These are phyloP conservation scores for Apostasia shenzhenica DNA, from an alignment of 106 monocot species.

Conservation along the genomic window DNA sequence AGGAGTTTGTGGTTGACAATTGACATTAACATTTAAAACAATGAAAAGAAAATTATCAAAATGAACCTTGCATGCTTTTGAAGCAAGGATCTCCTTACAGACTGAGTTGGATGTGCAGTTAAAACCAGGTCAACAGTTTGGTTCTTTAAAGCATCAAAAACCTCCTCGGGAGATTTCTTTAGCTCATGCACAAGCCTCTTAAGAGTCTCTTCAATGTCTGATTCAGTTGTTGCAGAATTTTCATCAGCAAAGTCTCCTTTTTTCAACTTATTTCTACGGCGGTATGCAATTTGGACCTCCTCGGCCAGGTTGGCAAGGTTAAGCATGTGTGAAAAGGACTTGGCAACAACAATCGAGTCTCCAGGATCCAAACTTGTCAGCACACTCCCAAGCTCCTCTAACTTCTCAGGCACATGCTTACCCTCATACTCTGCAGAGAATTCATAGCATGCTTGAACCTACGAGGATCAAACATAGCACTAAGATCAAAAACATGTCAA, in stretches of 20 bases:
- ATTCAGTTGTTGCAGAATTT: constrained; percentile 34
- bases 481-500: constrained; percentile 1
- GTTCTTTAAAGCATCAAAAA: constrained; percentile 60
- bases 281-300: constrained; percentile 74
- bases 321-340: constrained; percentile 86
- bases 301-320: constrained; percentile 78
- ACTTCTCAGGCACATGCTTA: constrained; percentile 36
- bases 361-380: constrained; percentile 64
- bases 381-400: constrained; percentile 60
- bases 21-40: too few species aligned
- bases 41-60: neutral
- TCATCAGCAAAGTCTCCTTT: constrained; percentile 53
- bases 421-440: constrained; percentile 60
- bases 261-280: constrained; percentile 38
- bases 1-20: too few species aligned
- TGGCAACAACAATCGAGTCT: constrained; percentile 61
- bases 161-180: constrained; percentile 41
- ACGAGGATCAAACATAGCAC: neutral
- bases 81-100: constrained; percentile 50
- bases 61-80: constrained; percentile 50
- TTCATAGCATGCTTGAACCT: constrained; percentile 80
- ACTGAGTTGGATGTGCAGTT: constrained; percentile 62
- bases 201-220: constrained; percentile 32
- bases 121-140: constrained; percentile 55
- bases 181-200: constrained; percentile 44